Percentiles rank a stretch among this genome's conserved stretches.
Evolutionary conservation across 495 filamentous ascomycete genomes (phyloP).

Genomic region (Penicillium riverlandense): DNA sequence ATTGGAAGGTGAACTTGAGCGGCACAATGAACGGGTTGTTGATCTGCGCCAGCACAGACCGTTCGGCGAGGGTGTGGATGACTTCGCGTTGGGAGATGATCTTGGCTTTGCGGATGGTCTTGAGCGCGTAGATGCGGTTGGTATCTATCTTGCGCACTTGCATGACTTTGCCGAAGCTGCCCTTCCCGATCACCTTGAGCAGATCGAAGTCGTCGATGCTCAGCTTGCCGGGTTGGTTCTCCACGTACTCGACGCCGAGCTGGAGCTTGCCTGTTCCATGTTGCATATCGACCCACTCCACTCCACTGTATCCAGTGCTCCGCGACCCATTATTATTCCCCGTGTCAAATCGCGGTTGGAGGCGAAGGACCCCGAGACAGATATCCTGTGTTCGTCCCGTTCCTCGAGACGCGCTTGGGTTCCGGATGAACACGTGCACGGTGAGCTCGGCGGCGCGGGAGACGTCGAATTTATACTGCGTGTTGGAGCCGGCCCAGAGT

Average conservation of each 20-base stretch:
- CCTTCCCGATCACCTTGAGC: conserved; percentile 95
- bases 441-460: conserved; percentile 85
- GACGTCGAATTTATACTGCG: conserved; percentile 98
- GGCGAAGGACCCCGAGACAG: conserved; percentile 79
- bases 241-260: conserved; percentile 92
- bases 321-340: conserved; percentile 15
- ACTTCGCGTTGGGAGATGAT: conserved; percentile 98
- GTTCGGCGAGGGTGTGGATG: conserved; percentile 93
- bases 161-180: conserved; percentile 99
- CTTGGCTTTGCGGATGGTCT: conserved; percentile 97
- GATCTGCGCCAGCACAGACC: conserved; percentile 95
- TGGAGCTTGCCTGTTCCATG: conserved; percentile 82
- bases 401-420: conserved; percentile 73
- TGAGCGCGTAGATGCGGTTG: conserved; percentile 92
- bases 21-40: conserved; percentile 99
- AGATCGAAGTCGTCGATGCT: conserved; percentile 97
- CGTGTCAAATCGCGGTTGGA: conserved; percentile 78
- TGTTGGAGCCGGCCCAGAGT: conserved; percentile 93
- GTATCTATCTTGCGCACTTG: conserved; percentile 98
- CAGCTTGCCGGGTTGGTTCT: conserved; percentile 78
- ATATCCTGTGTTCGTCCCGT: conserved; percentile 91
- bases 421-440: conserved; percentile 87
- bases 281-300: conserved; percentile 83
- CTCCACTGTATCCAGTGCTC: conserved; percentile 61
- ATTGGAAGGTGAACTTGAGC: conserved; percentile 98